These are phyloP conservation scores for Phlyctochytrium bullatum DNA, from an alignment of 192 early-diverging fungal species.

Conservation along the genomic window DNA sequence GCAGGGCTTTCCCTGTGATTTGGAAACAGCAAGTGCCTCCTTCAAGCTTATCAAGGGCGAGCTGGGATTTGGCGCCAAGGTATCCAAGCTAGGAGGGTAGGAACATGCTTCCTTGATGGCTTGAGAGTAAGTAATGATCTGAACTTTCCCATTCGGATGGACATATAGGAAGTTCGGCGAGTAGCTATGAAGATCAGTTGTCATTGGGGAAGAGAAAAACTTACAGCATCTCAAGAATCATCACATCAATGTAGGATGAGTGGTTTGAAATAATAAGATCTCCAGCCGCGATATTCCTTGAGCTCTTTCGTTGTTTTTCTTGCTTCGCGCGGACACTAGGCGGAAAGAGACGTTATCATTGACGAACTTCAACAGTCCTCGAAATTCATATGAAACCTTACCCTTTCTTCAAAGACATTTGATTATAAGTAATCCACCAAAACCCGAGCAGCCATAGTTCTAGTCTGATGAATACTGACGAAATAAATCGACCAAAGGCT, in stretches of 20 bases:
- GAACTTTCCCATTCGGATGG: background rate
- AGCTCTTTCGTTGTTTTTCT: background rate
- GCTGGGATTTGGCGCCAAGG: conserved; percentile 2
- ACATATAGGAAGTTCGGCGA: conserved; percentile 12
- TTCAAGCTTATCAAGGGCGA: background rate
- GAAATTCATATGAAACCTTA: background rate
- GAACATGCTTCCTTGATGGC: background rate
- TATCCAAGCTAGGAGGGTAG: background rate
- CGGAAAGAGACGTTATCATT: too few species aligned
- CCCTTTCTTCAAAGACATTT: background rate
- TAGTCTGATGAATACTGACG: background rate
- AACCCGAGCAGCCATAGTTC: background rate
- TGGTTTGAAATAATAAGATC: conserved; percentile 80
- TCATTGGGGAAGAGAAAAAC: background rate
- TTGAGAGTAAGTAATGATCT: background rate
- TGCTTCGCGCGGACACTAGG: conserved; percentile 13
- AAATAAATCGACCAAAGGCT: background rate
- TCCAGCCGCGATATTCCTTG: conserved; percentile 45
- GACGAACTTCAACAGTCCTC: background rate
- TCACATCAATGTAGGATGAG: conserved; percentile 75
- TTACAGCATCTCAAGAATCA: conserved; percentile 68
- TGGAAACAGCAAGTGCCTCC: background rate
- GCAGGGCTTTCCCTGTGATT: background rate
- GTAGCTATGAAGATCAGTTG: background rate
- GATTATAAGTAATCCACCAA: background rate